Evolutionary conservation across 192 early-diverging fungal species (phyloP), one percentile per base, ranked within the genome.

Genomic region (Pilaira anomala): DNA sequence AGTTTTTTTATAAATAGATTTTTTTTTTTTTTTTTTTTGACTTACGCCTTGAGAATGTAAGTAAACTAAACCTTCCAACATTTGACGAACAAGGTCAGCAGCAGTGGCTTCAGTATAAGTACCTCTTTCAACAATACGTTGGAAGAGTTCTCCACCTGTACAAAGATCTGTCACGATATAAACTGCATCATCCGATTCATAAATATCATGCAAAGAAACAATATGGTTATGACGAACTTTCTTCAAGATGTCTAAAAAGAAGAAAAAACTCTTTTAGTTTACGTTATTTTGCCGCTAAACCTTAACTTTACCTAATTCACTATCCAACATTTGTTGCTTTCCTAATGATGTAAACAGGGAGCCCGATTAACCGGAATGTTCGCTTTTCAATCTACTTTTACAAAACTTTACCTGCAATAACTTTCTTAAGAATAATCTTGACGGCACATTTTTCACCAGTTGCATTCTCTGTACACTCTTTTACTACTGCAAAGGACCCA

Each of bases 201-300:
- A 87, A 70, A 85, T 67, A 63, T 85, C 86, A 19, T 82, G 72
- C 39, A 91, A 76, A 40, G 87, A 85, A 19, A 93, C 88, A 65
- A 94, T 92, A 79, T 94, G 85, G 18, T 78, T 81, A 73, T 94
- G 92, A 49, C 88, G 81, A 42, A 96, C 82, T 60, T 87, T 85
- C 48, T 87, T 86, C 63, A 96, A 76, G 28, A 94, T 83, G 45
- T 89, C 83, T 56, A 93, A 25, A 9, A 39, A n/a, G n/a, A n/a
- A n/a, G n/a, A n/a, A n/a, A n/a, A n/a, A 18, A 29, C 11, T 11
- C 26, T 22, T 45, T 19, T 19, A 28, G 14, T 21, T 12, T 40
- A 14, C 19, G 40, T 14, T 11, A 22, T 56, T 18, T 12, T 36
- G 18, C 29, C 9, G 18, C 13, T 12, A 51, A 24, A 44, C n/a